Conservation (phyloP, 257 asterid genomes). For the Parsonsia alboflavescens region DNA sequence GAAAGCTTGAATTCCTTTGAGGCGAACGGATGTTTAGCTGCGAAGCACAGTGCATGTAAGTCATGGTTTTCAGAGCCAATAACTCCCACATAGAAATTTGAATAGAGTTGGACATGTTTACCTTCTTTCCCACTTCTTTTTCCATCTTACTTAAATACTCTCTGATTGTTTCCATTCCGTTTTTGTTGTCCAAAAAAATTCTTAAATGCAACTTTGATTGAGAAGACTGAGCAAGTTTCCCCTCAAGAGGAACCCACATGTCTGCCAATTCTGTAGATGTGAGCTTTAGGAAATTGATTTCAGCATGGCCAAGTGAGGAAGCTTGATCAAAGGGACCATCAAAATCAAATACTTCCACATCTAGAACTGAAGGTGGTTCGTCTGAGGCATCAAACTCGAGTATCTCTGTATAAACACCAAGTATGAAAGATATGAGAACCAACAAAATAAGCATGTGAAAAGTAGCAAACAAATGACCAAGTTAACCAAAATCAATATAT, state of each 20-base stretch:
- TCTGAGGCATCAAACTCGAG: slow-evolving; percentile 90
- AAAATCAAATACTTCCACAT: slow-evolving; percentile 77
- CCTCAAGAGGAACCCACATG: slow-evolving; percentile 83
- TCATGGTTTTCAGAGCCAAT: background rate
- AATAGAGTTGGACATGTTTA: slow-evolving; percentile 17
- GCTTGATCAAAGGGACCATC: slow-evolving; percentile 84
- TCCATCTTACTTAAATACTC: slow-evolving; percentile 80
- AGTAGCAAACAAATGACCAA: slow-evolving; percentile 2
- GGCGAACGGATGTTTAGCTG: slow-evolving; percentile 87
- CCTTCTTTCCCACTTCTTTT: slow-evolving; percentile 94
- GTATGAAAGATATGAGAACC: slow-evolving; percentile 9
- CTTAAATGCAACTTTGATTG: slow-evolving; percentile 82
- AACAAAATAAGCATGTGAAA: background rate
- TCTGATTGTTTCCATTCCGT: slow-evolving; percentile 83
- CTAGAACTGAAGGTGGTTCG: slow-evolving; percentile 87
- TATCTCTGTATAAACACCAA: slow-evolving; percentile 49
- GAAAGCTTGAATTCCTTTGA: slow-evolving; percentile 70
- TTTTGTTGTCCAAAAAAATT: slow-evolving; percentile 76
- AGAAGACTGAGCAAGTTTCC: slow-evolving; percentile 69
- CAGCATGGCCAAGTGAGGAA: slow-evolving; percentile 74
- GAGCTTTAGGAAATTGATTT: slow-evolving; percentile 83
- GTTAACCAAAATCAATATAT: background rate
- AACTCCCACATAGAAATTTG: background rate
- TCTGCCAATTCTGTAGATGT: slow-evolving; percentile 78
- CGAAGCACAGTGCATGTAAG: slow-evolving; percentile 17